Conservation (phyloP, 805 yeast species). For the Kuraishia hungarica region DNA sequence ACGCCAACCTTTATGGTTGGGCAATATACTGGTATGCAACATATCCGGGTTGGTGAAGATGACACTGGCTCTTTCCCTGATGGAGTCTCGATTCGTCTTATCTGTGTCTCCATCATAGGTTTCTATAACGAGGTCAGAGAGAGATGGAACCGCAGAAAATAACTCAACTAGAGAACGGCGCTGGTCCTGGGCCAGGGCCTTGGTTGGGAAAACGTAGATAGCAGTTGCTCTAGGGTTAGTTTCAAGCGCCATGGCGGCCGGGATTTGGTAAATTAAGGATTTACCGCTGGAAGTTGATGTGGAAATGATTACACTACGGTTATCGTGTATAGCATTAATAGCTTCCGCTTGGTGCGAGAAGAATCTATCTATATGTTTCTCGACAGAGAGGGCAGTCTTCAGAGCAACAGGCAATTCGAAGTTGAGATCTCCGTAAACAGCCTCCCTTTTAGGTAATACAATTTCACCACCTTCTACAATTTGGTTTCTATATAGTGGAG, state of each 20-base stretch:
- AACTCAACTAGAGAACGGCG: constrained; percentile 65
- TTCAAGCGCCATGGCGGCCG: constrained; percentile 51
- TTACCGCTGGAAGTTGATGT: constrained; percentile 97
- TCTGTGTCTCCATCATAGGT: constrained; percentile 96
- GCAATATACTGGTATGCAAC: constrained; percentile 77
- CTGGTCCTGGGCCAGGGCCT: constrained; percentile 97
- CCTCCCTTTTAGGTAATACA: constrained; percentile 31
- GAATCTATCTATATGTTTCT: constrained; percentile 40
- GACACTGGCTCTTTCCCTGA: constrained; percentile 62
- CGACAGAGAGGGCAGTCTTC: constrained; percentile 38
- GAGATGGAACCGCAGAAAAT: constrained; percentile 37
- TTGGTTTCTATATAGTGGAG: constrained; percentile 54
- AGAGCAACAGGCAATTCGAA: constrained; percentile 44
- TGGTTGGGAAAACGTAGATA: constrained; percentile 89
- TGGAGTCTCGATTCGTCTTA: constrained; percentile 34
- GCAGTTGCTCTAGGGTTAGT: constrained; percentile 46
- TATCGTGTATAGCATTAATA: constrained; percentile 42
- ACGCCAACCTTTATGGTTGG: constrained; percentile 69
- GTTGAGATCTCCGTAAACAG: constrained; percentile 33
- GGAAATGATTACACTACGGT: constrained; percentile 74
- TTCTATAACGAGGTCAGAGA: constrained; percentile 44
- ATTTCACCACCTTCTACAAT: constrained; percentile 44
- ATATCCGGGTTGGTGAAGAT: constrained; percentile 95
- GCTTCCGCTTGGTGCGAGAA: constrained; percentile 85
- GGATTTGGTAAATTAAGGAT: constrained; percentile 84